Conservation (phyloP, 768 basidiomycete species). For the Sistotremastrum suecicum region DNA sequence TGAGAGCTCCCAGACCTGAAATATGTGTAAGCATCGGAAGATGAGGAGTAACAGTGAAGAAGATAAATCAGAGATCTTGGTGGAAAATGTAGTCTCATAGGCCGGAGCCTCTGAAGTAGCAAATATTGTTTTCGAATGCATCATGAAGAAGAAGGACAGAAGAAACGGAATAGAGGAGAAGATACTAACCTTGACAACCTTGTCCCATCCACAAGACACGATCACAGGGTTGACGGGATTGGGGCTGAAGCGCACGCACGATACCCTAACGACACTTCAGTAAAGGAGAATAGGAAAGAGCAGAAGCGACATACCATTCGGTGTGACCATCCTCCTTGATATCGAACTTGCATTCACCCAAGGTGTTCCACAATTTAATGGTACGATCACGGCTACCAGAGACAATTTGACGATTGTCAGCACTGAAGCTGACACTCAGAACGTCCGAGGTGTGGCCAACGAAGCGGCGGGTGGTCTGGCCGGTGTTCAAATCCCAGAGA, state of each 20-base stretch:
- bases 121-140: constrained; percentile 37
- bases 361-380: constrained; percentile 99
- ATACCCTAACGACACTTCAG: constrained; percentile 50
- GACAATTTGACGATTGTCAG: constrained; percentile 99
- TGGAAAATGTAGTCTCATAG: constrained; percentile 71
- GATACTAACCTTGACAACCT: constrained; percentile 88
- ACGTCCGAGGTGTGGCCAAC: constrained; percentile 98
- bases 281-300: constrained; percentile 4
- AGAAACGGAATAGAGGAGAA: background rate
- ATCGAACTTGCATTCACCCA: constrained; percentile 99
- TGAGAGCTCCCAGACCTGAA: constrained; percentile 96
- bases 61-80: constrained; percentile 62
- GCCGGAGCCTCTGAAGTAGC: constrained; percentile 71
- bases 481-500: constrained; percentile 99
- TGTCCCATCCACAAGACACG: constrained; percentile 99
- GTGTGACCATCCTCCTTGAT: constrained; percentile 98
- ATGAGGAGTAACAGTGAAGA: constrained; percentile 4
- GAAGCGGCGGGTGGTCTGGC: constrained; percentile 89
- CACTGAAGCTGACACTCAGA: constrained; percentile 97
- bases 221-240: constrained; percentile 96
- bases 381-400: constrained; percentile 93
- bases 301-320: constrained; percentile 53
- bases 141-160: background rate
- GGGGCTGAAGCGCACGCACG: constrained; percentile 98
- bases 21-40: constrained; percentile 8